Conservation (phyloP, 2,329 filamentous ascomycete species). For the Hypoxylon sp. region DNA sequence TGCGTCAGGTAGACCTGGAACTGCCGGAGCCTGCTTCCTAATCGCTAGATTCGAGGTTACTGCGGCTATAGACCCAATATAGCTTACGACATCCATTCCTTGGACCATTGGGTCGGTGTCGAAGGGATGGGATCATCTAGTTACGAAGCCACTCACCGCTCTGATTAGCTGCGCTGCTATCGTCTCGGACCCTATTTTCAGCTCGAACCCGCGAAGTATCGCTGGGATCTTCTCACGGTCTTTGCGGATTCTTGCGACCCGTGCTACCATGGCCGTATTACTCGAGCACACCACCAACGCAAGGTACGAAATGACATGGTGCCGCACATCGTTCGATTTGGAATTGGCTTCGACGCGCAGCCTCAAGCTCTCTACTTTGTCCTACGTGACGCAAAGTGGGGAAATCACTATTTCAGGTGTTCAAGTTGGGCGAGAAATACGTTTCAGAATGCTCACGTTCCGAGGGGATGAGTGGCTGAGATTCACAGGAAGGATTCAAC, state of each 20-base stretch:
- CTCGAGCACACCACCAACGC: conserved; percentile 45
- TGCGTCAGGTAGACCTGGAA: conserved; percentile 25
- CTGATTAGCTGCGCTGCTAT: conserved; percentile 30
- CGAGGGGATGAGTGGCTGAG: conserved; percentile 48
- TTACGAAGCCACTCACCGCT: conserved; percentile 44
- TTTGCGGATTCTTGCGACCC: conserved; percentile 37
- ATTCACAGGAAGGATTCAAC: conserved; percentile 46
- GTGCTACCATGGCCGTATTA: conserved; percentile 37
- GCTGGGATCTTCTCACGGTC: conserved; percentile 23
- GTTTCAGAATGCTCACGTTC: conserved; percentile 50
- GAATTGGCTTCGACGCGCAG: conserved; percentile 46
- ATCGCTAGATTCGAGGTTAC: conserved; percentile 24
- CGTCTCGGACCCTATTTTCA: conserved; percentile 36
- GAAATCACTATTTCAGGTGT: conserved; percentile 45
- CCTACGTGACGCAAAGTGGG: conserved; percentile 51
- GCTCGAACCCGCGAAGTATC: conserved; percentile 31
- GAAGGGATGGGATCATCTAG: conserved; percentile 33
- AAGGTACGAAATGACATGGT: conserved; percentile 48
- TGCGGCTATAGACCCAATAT: conserved; percentile 24
- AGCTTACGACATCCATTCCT: conserved; percentile 34
- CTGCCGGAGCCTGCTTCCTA: conserved; percentile 18
- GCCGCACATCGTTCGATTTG: conserved; percentile 44
- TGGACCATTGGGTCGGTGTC: conserved; percentile 35
- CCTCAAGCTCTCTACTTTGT: conserved; percentile 44
- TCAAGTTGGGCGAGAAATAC: conserved; percentile 49